phyloP scores from a whole-genome alignment of 2,329 filamentous ascomycete species.

The Cladophialophora carrionii region DNA sequence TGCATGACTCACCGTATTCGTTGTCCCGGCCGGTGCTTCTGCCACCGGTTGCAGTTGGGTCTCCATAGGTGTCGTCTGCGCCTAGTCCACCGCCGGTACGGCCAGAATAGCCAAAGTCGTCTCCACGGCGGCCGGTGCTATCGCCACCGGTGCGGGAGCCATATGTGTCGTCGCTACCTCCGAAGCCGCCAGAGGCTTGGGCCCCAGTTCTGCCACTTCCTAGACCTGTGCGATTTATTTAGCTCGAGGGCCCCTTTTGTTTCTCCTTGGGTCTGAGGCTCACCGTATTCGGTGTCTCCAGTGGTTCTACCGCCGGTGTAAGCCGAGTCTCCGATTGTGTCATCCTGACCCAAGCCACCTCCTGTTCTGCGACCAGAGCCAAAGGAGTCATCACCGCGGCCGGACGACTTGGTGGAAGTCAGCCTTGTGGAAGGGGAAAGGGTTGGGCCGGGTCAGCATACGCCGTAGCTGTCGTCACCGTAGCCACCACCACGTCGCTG shows the following conservation, averaged over 20 bases:
- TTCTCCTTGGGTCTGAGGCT: neutral
- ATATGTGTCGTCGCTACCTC: conserved; percentile 31
- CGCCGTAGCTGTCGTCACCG: conserved; percentile 34
- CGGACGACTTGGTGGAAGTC: conserved; percentile 5
- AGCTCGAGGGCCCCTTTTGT: neutral
- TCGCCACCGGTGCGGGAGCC: conserved; percentile 26
- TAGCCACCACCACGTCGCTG: conserved; percentile 35
- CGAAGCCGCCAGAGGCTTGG: conserved; percentile 21
- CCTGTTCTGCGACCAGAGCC: conserved; percentile 24
- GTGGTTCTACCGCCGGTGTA: conserved; percentile 26
- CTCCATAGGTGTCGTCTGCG: conserved; percentile 20
- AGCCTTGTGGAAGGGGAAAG: neutral
- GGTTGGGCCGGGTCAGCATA: neutral
- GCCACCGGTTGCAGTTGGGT: conserved; percentile 20
- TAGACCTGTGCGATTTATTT: neutral
- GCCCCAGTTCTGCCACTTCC: conserved; percentile 21
- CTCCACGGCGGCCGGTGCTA: conserved; percentile 21
- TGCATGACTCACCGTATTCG: conserved; percentile 14
- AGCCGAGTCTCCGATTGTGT: conserved; percentile 26
- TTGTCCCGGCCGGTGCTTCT: conserved; percentile 21
- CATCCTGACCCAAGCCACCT: conserved; percentile 33
- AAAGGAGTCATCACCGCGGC: conserved; percentile 17
- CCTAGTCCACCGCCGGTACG: conserved; percentile 23
- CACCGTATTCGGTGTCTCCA: conserved; percentile 17
- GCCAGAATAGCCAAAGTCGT: conserved; percentile 4